Evolutionary conservation across 2,329 filamentous ascomycete genomes (phyloP), one percentile per base, ranked within the genome.

Genomic region (Botrytis galanthina): DNA sequence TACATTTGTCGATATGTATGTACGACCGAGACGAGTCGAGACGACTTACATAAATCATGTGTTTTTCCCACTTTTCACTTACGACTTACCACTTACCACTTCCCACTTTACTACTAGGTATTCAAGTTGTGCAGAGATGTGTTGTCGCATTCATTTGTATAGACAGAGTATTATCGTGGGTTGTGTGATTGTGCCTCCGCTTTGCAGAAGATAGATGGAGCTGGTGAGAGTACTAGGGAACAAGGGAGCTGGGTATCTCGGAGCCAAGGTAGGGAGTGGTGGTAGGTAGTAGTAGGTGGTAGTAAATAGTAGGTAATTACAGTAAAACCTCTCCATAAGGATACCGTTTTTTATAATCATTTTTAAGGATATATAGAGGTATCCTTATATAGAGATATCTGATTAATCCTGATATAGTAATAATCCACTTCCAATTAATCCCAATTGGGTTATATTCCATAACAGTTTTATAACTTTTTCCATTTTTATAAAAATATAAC

Each of bases 91-190:
- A 48, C 48, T 14, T 51, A n/a, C 48, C 48, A 7, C 48, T 54
- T 54, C 5, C 63, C 44, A 51, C 63, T 67, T 67, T 67, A 51
- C 32, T 51, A n/a, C n/a, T n/a, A n/a, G n/a, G n/a, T n/a, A 51
- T 37, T 20, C 10, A 1, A 22, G 39, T 32, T 64, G 61, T 32
- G 61, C 61, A 35, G 61, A 64, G 39, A 46, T 44, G n/a, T 67
- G 64, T 18, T 57, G 51, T 14, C 51, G 51, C 51, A 32, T 57
- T 29, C 51, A 57, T 29, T 57, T 57, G 51, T 57, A 57, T 12
- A 7, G 48, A 51, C 22, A 51, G 46, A 54, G 48, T 6, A 54
- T 54, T 54, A 54, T 57, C n/a, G n/a, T 57, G 51, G n/a, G n/a
- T 4, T 29, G 7, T 54, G 44, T 54, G 48, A 48, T 39, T 64